A percentile compares a stretch with the other conserved stretches of the same genome.
Evolutionary conservation across 208 protist genomes (phyloP).

Genomic region (Leishmania guyanensis): DNA sequence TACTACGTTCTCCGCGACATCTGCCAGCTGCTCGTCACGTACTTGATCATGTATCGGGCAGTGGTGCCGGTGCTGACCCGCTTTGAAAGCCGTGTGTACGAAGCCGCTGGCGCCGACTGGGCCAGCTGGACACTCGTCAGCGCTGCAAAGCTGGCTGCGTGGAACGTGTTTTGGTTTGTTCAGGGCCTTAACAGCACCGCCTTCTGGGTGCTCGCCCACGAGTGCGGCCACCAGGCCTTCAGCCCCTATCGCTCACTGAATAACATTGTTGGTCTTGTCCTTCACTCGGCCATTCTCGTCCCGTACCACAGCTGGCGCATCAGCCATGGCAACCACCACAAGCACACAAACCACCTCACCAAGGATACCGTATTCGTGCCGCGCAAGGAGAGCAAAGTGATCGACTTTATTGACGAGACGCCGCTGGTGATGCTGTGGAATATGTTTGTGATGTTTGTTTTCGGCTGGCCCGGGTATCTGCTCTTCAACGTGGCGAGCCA

Average conservation of each 20-base stretch:
- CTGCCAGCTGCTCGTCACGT: slow-evolving; percentile 53
- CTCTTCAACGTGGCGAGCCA: slow-evolving; percentile 79
- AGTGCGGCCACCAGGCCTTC: slow-evolving; percentile 95
- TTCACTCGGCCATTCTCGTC: slow-evolving; percentile 90
- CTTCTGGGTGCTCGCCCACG: slow-evolving; percentile 94
- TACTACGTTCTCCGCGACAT: slow-evolving; percentile 70
- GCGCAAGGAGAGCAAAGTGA: slow-evolving; percentile 54
- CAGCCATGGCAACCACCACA: slow-evolving; percentile 94
- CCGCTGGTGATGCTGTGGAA: slow-evolving; percentile 53
- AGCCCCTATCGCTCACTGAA: slow-evolving; percentile 73
- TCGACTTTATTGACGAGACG: slow-evolving; percentile 74
- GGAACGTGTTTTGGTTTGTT: slow-evolving; percentile 81
- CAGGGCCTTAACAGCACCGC: slow-evolving; percentile 88
- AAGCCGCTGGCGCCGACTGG: slow-evolving; percentile 2
- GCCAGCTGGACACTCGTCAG: slow-evolving; percentile 24
- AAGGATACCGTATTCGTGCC: slow-evolving; percentile 92
- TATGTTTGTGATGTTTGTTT: slow-evolving; percentile 74
- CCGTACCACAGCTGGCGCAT: slow-evolving; percentile 95
- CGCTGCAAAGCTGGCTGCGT: slow-evolving; percentile 43
- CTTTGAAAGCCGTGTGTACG: slow-evolving; percentile 31
- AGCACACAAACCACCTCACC: slow-evolving; percentile 93
- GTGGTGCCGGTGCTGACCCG: slow-evolving; percentile 37
- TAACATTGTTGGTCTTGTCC: slow-evolving; percentile 86
- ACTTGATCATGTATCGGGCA: slow-evolving; percentile 55
- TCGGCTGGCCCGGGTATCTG: slow-evolving; percentile 92